These are phyloP conservation scores for Rugiboletus extremiorientalis DNA, from an alignment of 1,284 basidiomycete species.

Conservation along the genomic window DNA sequence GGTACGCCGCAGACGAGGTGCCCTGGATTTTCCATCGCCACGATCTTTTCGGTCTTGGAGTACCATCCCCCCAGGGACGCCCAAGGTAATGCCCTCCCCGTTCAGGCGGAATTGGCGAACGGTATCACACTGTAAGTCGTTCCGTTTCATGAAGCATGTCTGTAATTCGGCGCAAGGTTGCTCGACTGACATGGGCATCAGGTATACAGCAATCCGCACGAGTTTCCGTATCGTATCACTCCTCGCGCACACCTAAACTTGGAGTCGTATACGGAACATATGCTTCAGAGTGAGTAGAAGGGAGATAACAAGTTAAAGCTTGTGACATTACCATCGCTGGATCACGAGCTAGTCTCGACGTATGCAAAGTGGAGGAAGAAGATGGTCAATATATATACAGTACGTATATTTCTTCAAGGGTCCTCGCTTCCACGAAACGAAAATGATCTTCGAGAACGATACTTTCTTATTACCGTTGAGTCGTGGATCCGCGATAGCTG, in stretches of 20 bases:
- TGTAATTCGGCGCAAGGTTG: neutral
- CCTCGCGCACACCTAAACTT: neutral
- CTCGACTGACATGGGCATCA: no score
- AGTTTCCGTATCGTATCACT: neutral
- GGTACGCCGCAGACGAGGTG: slow-evolving; percentile 11
- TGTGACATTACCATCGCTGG: no score
- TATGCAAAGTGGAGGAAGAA: no score
- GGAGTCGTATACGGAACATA: neutral
- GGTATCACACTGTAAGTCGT: slow-evolving; percentile 4
- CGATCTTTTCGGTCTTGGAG: slow-evolving; percentile 14
- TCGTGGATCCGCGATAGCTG: no score
- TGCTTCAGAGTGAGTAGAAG: neutral
- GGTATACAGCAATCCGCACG: neutral
- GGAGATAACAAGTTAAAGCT: no score
- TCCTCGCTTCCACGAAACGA: no score
- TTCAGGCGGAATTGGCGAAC: neutral
- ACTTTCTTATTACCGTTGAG: no score
- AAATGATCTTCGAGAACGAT: no score
- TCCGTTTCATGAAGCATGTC: neutral
- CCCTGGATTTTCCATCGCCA: slow-evolving; percentile 5
- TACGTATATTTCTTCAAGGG: no score
- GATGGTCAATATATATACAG: no score
- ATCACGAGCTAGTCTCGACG: no score
- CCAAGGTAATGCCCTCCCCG: slow-evolving; percentile 1
- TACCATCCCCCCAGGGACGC: neutral